A percentile compares a stretch with the other conserved stretches of the same genome.
phyloP scores from a whole-genome alignment of 768 basidiomycete species.

The Tricholoma flavovirens region DNA sequence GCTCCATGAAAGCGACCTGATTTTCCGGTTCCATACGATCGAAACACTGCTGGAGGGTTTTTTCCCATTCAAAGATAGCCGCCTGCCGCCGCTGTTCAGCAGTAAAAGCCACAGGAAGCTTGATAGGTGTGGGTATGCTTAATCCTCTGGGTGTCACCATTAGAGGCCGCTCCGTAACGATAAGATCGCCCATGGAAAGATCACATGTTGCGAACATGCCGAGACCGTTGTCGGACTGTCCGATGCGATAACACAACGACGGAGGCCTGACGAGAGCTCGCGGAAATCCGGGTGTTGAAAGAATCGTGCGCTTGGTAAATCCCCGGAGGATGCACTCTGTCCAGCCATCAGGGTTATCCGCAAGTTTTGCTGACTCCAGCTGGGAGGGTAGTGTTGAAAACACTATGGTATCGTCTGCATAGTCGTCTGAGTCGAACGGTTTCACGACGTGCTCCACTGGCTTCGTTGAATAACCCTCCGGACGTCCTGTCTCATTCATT shows the following conservation, averaged over 20 bases:
- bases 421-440: slow-evolving; percentile 2
- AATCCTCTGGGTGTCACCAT: slow-evolving; percentile 14
- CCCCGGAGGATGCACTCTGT: slow-evolving; percentile 15
- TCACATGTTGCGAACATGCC: slow-evolving; percentile 20
- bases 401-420: slow-evolving; percentile 10
- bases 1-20: slow-evolving; percentile 23
- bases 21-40: slow-evolving; percentile 19
- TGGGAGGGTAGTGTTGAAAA: slow-evolving; percentile 5
- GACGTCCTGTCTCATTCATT: neutral
- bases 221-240: slow-evolving; percentile 11
- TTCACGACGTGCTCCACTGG: neutral
- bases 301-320: slow-evolving; percentile 2
- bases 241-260: slow-evolving; percentile 10
- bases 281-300: slow-evolving; percentile 11
- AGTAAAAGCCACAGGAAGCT: slow-evolving; percentile 5
- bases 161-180: slow-evolving; percentile 18
- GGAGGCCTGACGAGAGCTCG: slow-evolving; percentile 6
- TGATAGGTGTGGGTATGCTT: slow-evolving; percentile 11
- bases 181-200: slow-evolving; percentile 18
- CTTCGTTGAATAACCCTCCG: neutral
- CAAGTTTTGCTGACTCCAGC: neutral
- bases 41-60: slow-evolving; percentile 17
- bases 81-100: slow-evolving; percentile 4
- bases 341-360: slow-evolving; percentile 7
- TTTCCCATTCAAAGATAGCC: slow-evolving; percentile 15